A percentile compares a stretch with the other conserved stretches of the same genome.
Evolutionary conservation across 495 filamentous ascomycete species (phyloP).

Genomic region (Xylaria bambusicola): DNA sequence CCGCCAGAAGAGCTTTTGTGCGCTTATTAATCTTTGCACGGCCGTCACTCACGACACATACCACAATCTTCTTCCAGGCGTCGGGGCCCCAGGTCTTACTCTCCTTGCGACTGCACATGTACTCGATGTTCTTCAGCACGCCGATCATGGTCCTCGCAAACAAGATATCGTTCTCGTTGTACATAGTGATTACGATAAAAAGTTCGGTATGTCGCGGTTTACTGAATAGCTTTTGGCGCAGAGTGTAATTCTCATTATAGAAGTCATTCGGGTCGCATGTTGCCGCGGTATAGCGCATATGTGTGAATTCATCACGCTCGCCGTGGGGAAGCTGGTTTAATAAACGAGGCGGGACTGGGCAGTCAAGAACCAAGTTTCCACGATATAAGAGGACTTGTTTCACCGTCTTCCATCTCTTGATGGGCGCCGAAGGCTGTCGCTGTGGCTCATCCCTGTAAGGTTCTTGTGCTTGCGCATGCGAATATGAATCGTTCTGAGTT

Average conservation of each 20-base stretch:
- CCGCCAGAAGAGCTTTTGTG: constrained; percentile 86
- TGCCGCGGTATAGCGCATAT: constrained; percentile 97
- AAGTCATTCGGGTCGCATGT: constrained; percentile 94
- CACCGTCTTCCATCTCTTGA: constrained; percentile 95
- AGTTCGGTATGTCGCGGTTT: constrained; percentile 93
- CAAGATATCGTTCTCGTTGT: constrained; percentile 96
- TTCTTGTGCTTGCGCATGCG: constrained; percentile 38
- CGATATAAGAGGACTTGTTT: constrained; percentile 97
- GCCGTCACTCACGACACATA: constrained; percentile 96
- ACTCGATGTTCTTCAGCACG: constrained; percentile 97
- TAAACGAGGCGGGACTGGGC: constrained; percentile 88
- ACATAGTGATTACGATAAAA: constrained; percentile 99
- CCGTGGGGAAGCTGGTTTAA: constrained; percentile 84
- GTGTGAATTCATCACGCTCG: constrained; percentile 95
- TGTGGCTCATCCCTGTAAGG: constrained; percentile 50
- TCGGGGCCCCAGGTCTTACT: constrained; percentile 99
- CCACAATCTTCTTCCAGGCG: constrained; percentile 99
- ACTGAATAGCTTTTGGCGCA: constrained; percentile 91
- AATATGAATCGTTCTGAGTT: constrained; percentile 46
- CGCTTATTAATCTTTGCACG: constrained; percentile 97
- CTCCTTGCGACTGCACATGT: constrained; percentile 86
- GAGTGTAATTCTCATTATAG: constrained; percentile 82
- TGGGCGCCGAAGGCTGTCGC: constrained; percentile 58
- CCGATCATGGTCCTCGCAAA: constrained; percentile 97
- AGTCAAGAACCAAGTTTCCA: constrained; percentile 96